Base-by-base conservation (phyloP, 441 rosid genomes). In the Populus hybrid region DNA sequence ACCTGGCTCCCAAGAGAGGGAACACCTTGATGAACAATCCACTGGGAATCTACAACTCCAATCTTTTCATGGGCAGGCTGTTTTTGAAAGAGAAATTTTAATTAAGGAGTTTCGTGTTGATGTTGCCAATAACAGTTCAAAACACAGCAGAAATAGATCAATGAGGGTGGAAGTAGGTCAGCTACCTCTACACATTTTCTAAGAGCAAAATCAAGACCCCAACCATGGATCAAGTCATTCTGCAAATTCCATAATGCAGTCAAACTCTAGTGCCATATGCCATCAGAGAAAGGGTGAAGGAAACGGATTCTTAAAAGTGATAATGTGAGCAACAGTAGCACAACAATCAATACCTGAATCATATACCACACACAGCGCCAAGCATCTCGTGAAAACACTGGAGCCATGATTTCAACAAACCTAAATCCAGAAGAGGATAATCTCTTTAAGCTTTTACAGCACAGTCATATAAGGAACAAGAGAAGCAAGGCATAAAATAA, bases 1-100 rank as follows among this genome's bases (percentile, higher is more conserved):
- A 94, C 99, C 95, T 97, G 94, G 76, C 69, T 91, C 63, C 99
- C 98, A 0, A 97, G 98, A 4, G 99, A 91, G 56, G 99, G 99
- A 64, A 97, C 89, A 59, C 88, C 84, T 83, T 91, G 97, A 85
- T 97, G 99, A 86, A 97, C 89, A 73, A 97, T 90, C 99, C 99
- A 97, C 76, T 97, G 99, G 82, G 99, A 85, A 85, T 97, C 99
- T 50, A 97, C 93, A 9, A 97, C 97, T 74, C 99, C 99, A 64
- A 97, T 97, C 89, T 92, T 97, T 90, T 94, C 95, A 76, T 94
- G 91, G 12, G 98, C 99, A 64, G 99, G 99, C 97, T 97, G 90
- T 80, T 85, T 71, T 66, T 64, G 85, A 71, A 65, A 76, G 24
- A 64, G 31, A 78, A 14, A 56, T 4, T 35, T 80, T 29, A 45